Evolutionary conservation across 2,329 filamentous ascomycete genomes (phyloP).

Genomic region (Bertia moriformis): DNA sequence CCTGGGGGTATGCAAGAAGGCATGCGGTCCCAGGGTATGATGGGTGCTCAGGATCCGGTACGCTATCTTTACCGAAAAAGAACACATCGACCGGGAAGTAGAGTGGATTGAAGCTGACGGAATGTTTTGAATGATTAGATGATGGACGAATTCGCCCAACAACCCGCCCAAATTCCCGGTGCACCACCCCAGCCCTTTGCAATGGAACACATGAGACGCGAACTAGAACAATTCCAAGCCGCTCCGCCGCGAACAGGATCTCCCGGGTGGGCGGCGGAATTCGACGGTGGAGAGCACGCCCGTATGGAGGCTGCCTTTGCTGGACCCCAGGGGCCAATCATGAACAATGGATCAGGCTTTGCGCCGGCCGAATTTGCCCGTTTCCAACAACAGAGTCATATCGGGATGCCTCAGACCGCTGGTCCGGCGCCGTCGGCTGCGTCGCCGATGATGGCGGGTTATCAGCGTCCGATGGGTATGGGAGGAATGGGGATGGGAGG

Average conservation of each 20-base stretch:
- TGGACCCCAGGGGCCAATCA: slow-evolving; percentile 16
- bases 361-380: slow-evolving; percentile 73
- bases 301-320: slow-evolving; percentile 61
- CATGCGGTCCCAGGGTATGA: slow-evolving; percentile 60
- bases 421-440: slow-evolving; percentile 13
- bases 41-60: slow-evolving; percentile 62
- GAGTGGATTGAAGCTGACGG: slow-evolving; percentile 4
- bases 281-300: slow-evolving; percentile 34
- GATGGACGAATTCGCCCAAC: slow-evolving; percentile 86
- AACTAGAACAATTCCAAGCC: slow-evolving; percentile 27
- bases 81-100: no score
- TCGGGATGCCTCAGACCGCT: slow-evolving; percentile 32
- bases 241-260: slow-evolving; percentile 10
- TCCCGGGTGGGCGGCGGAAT: slow-evolving; percentile 30
- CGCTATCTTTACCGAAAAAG: slow-evolving; percentile 7
- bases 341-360: slow-evolving; percentile 35
- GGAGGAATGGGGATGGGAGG: neutral
- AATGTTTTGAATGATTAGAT: slow-evolving; percentile 38
- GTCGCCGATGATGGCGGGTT: slow-evolving; percentile 27
- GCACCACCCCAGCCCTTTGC: slow-evolving; percentile 18
- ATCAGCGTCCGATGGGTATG: slow-evolving; percentile 23
- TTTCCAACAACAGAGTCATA: slow-evolving; percentile 63
- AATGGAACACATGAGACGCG: slow-evolving; percentile 8
- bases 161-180: slow-evolving; percentile 41
- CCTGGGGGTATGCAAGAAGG: slow-evolving; percentile 59